Evolutionary conservation across 345 rosid genomes (phyloP).

Genomic region (Gossypium australe): DNA sequence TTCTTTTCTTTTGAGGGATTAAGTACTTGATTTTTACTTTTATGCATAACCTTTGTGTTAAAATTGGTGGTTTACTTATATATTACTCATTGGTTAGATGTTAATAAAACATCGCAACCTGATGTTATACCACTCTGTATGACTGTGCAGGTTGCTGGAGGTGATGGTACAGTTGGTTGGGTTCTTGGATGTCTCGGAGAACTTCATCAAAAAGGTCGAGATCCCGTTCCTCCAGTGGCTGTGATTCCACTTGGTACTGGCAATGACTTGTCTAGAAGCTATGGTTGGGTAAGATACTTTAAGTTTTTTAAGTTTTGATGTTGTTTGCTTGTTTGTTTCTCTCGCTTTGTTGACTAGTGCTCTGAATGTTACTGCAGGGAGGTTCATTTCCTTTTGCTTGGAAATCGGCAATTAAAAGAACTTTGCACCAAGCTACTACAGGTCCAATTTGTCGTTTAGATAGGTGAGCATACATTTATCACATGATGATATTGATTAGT

Average conservation of each 20-base stretch:
- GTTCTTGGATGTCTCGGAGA: constrained; percentile 78
- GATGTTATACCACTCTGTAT: constrained; percentile 13
- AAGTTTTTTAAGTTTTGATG: constrained; percentile 7
- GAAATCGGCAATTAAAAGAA: constrained; percentile 84
- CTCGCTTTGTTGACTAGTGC: constrained; percentile 17
- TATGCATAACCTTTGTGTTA: neutral
- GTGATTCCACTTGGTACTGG: constrained; percentile 96
- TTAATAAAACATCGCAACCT: neutral
- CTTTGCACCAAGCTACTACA: constrained; percentile 52
- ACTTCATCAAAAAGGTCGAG: constrained; percentile 46
- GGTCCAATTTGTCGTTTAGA: constrained; percentile 69
- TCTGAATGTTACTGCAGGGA: constrained; percentile 51
- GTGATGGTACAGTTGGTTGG: constrained; percentile 99
- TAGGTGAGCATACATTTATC: constrained; percentile 38
- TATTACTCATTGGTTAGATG: neutral
- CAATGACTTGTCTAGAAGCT: constrained; percentile 88
- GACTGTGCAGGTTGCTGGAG: constrained; percentile 87
- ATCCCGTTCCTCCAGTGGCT: constrained; percentile 79
- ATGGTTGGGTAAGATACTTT: constrained; percentile 74
- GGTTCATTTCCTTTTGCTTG: constrained; percentile 95
- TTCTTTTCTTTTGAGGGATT: neutral
- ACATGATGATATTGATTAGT: neutral
- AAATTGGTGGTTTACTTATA: neutral
- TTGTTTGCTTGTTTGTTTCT: constrained; percentile 12
- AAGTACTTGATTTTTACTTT: constrained; percentile 1